Conservation (phyloP, 768 basidiomycete genomes). For the Lactifluus rugatus region DNA sequence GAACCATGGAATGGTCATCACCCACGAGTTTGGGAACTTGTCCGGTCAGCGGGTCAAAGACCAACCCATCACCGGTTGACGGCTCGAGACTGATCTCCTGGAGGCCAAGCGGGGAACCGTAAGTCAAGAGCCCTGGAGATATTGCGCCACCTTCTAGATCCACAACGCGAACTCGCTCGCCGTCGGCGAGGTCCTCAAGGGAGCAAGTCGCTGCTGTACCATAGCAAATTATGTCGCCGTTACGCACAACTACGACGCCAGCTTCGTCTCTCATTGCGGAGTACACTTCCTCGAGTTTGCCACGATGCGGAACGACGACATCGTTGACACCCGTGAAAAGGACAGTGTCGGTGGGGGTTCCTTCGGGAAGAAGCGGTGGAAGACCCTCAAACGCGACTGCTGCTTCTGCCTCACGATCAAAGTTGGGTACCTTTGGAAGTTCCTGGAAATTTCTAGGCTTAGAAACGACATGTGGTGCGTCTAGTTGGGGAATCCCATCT, state of each 20-base stretch:
- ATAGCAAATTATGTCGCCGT: slow-evolving; percentile 47
- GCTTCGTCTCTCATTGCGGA: slow-evolving; percentile 11
- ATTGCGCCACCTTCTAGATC: slow-evolving; percentile 61
- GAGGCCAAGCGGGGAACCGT: slow-evolving; percentile 55
- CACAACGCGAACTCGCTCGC: slow-evolving; percentile 26
- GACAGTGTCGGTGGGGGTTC: slow-evolving; percentile 30
- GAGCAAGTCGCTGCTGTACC: slow-evolving; percentile 27
- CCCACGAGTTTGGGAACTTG: slow-evolving; percentile 29
- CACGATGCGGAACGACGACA: slow-evolving; percentile 33
- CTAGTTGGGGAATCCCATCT: slow-evolving; percentile 70
- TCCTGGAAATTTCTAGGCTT: slow-evolving; percentile 51
- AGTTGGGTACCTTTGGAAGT: slow-evolving; percentile 48
- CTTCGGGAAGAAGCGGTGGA: slow-evolving; percentile 45
- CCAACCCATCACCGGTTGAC: slow-evolving; percentile 46
- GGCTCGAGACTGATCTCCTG: slow-evolving; percentile 57
- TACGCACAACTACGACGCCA: slow-evolving; percentile 40
- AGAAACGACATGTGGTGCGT: slow-evolving; percentile 33
- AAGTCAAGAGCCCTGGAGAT: slow-evolving; percentile 52
- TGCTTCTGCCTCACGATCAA: slow-evolving; percentile 44
- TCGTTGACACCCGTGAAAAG: slow-evolving; percentile 57
- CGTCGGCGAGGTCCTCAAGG: slow-evolving; percentile 21
- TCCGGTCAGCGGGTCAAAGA: slow-evolving; percentile 36
- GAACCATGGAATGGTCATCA: slow-evolving; percentile 33
- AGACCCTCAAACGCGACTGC: slow-evolving; percentile 53
- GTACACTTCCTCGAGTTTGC: slow-evolving; percentile 28